Percentiles rank a stretch among this genome's conserved stretches.
These are phyloP conservation scores for Metschnikowia aberdeeniae DNA, from an alignment of 805 yeast genomes.

Conservation along the genomic window DNA sequence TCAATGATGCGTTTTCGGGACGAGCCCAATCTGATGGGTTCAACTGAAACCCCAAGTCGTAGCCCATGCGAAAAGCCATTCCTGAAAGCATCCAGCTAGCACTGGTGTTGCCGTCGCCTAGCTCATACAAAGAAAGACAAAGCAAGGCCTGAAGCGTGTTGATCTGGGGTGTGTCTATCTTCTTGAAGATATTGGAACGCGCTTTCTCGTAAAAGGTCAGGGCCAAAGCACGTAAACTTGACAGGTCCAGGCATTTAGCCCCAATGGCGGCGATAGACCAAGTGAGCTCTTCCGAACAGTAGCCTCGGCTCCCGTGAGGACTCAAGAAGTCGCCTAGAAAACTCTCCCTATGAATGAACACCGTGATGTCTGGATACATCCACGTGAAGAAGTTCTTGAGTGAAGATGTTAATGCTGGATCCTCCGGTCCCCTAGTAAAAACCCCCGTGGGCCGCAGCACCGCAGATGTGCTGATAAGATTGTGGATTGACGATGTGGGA, in stretches of 20 bases:
- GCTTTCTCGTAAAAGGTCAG: constrained; percentile 15
- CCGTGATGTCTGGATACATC: constrained; percentile 19
- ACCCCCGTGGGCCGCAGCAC: constrained; percentile 6
- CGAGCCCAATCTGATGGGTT: constrained; percentile 17
- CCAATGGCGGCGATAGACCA: constrained; percentile 20
- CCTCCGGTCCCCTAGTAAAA: constrained; percentile 7
- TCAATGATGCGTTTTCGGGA: background rate
- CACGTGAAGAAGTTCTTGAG: constrained; percentile 15
- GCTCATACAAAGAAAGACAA: constrained; percentile 17
- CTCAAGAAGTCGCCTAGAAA: constrained; percentile 16
- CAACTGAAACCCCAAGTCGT: constrained; percentile 19
- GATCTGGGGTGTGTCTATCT: constrained; percentile 15
- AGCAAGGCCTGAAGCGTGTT: constrained; percentile 18
- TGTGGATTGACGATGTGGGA: constrained; percentile 18
- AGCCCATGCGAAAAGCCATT: constrained; percentile 21
- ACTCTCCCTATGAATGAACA: constrained; percentile 18
- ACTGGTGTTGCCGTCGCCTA: constrained; percentile 19
- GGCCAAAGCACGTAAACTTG: constrained; percentile 9
- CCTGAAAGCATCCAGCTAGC: constrained; percentile 21
- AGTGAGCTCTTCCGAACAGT: constrained; percentile 18
- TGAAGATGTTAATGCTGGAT: constrained; percentile 10
- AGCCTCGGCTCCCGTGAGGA: constrained; percentile 10
- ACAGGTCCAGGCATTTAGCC: constrained; percentile 14
- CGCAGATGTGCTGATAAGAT: constrained; percentile 11
- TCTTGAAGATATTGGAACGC: constrained; percentile 11